Evolutionary conservation across 1,284 basidiomycete species (phyloP).

Genomic region (Cerioporus squamosus): DNA sequence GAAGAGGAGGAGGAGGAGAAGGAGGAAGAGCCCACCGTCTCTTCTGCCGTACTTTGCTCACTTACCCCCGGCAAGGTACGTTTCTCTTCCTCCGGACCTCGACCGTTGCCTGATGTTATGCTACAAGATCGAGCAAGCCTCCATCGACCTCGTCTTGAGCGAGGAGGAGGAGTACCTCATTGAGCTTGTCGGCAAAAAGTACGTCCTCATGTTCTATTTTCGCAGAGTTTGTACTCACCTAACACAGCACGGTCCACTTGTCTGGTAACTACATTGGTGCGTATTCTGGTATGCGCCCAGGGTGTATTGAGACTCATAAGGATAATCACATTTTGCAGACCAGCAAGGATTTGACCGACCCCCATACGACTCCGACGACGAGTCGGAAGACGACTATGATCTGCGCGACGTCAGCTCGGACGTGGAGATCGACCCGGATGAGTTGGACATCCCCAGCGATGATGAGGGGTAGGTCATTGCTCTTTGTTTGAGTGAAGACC

Average conservation of each 20-base stretch:
- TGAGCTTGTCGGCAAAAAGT: constrained; percentile 88
- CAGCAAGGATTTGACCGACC: constrained; percentile 53
- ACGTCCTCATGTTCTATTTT: constrained; percentile 23
- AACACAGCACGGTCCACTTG: constrained; percentile 77
- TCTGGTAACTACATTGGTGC: constrained; percentile 90
- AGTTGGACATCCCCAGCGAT: constrained; percentile 56
- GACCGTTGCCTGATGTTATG: not conserved
- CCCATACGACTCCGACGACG: constrained; percentile 48
- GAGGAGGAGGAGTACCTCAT: constrained; percentile 73
- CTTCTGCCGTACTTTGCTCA: constrained; percentile 64
- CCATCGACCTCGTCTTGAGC: constrained; percentile 77
- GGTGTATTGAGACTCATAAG: not conserved
- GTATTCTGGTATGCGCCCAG: constrained; percentile 17
- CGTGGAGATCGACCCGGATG: constrained; percentile 67
- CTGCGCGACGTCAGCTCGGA: constrained; percentile 78
- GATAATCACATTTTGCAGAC: constrained; percentile 39
- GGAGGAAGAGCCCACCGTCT: constrained; percentile 30
- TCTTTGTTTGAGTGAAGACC: not conserved
- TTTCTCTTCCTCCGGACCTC: not conserved
- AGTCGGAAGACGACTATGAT: constrained; percentile 56
- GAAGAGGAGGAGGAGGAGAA: constrained; percentile 50
- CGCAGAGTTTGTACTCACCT: constrained; percentile 8
- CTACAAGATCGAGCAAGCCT: constrained; percentile 78
- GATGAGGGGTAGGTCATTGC: constrained; percentile 49
- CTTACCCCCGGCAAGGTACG: constrained; percentile 76